A percentile compares a stretch with the other conserved stretches of the same genome.
Evolutionary conservation across 1,284 basidiomycete genomes (phyloP).

Genomic region (Cryptococcus maquisensis): DNA sequence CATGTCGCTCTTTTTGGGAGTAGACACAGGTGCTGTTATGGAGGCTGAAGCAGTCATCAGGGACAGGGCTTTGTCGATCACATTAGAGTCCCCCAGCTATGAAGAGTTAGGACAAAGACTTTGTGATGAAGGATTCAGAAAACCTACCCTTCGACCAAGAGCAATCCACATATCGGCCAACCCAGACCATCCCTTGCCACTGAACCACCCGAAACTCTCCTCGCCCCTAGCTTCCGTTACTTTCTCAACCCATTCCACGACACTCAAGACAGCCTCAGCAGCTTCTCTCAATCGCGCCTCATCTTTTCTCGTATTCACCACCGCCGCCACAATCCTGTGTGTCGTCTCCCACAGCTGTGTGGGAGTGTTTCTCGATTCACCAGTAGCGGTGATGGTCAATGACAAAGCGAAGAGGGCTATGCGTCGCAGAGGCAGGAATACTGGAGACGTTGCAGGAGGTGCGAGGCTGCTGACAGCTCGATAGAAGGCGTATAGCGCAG

Average conservation of each 20-base stretch:
- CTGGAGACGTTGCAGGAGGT: not conserved
- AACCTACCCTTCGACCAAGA: constrained; percentile 38
- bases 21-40: not conserved
- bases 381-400: constrained; percentile 7
- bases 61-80: constrained; percentile 32
- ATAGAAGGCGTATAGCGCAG: constrained; percentile 15
- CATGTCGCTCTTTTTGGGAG: not conserved
- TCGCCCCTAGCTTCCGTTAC: constrained; percentile 17
- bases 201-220: constrained; percentile 19
- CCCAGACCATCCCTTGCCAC: constrained; percentile 28
- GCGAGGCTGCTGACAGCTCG: constrained; percentile 11
- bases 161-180: constrained; percentile 43
- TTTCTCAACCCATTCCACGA: constrained; percentile 24
- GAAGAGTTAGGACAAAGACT: not conserved
- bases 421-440: constrained; percentile 12
- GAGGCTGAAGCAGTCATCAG: constrained; percentile 9
- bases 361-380: constrained; percentile 12
- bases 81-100: constrained; percentile 29
- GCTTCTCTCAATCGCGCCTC: constrained; percentile 12
- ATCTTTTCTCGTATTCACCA: constrained; percentile 9
- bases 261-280: constrained; percentile 13
- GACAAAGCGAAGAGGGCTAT: constrained; percentile 12
- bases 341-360: constrained; percentile 20
- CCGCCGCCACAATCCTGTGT: constrained; percentile 8
- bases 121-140: too few relatives aligned